Conservation (phyloP, 2,329 filamentous ascomycete genomes). For the Arachnomyces sp. region DNA sequence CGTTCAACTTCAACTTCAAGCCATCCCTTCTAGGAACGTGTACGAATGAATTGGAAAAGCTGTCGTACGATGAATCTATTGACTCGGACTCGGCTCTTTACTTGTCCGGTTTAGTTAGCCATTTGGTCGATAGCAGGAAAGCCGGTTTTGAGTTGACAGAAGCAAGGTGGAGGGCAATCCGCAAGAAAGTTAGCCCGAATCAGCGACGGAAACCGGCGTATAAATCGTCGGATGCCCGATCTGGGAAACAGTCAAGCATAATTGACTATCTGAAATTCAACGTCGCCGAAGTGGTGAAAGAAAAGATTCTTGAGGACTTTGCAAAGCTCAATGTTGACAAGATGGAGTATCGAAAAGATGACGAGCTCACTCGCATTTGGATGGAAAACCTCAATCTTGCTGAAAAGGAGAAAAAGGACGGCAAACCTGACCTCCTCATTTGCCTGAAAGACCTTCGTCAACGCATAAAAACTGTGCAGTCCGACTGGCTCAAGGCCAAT, state of each 20-base stretch:
- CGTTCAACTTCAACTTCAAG: conserved; percentile 41
- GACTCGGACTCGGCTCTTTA: conserved; percentile 25
- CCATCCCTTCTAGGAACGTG: conserved; percentile 44
- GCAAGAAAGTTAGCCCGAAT: conserved; percentile 24
- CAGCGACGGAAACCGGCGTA: conserved; percentile 30
- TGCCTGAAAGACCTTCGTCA: conserved; percentile 14
- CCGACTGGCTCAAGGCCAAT: conserved; percentile 15
- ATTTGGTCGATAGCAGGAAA: conserved; percentile 40
- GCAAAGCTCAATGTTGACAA: conserved; percentile 20
- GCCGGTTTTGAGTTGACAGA: conserved; percentile 34
- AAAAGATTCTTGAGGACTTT: conserved; percentile 25
- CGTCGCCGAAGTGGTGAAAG: conserved; percentile 26
- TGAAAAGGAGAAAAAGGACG: conserved; percentile 10
- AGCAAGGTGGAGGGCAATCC: conserved; percentile 30
- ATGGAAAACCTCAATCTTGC: conserved; percentile 17
- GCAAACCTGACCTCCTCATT: conserved; percentile 11
- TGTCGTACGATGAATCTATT: conserved; percentile 44
- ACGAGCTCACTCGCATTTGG: conserved; percentile 28
- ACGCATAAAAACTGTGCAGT: conserved; percentile 14
- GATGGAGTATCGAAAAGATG: conserved; percentile 18
- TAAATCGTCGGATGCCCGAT: conserved; percentile 18
- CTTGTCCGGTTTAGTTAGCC: conserved; percentile 35
- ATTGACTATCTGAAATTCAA: conserved; percentile 38
- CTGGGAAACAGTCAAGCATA: conserved; percentile 27
- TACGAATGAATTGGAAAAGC: conserved; percentile 42